phyloP scores from a whole-genome alignment of 495 filamentous ascomycete genomes.

The Hyaloscypha variabilis region DNA sequence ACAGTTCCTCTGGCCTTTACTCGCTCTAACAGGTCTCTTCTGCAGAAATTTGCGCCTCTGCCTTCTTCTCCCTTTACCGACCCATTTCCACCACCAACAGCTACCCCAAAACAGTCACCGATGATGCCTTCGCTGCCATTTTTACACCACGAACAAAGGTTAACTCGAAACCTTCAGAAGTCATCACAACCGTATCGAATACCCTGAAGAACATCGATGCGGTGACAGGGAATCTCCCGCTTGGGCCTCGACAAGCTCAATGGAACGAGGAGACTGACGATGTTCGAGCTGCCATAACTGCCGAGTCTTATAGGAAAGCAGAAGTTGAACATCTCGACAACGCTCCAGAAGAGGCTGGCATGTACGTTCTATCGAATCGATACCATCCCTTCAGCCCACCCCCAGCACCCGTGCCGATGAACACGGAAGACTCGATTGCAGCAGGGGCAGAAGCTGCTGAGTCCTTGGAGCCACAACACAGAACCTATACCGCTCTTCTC shows the following conservation, averaged over 20 bases:
- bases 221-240: conserved; percentile 24
- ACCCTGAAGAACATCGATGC: conserved; percentile 71
- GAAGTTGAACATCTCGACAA: conserved; percentile 56
- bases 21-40: conserved; percentile 25
- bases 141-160: conserved; percentile 64
- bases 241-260: conserved; percentile 29
- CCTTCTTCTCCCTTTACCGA: conserved; percentile 94
- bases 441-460: conserved; percentile 36
- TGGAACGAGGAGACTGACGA: conserved; percentile 46
- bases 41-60: conserved; percentile 81
- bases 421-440: conserved; percentile 42
- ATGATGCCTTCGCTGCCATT: conserved; percentile 77
- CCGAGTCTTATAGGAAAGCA: conserved; percentile 45
- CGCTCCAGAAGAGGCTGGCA: conserved; percentile 31
- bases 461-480: conserved; percentile 46
- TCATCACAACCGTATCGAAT: conserved; percentile 76
- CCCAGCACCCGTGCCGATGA: conserved; percentile 66
- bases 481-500: conserved; percentile 76
- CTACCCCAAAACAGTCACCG: conserved; percentile 70
- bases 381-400: conserved; percentile 81
- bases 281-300: conserved; percentile 48
- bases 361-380: conserved; percentile 50
- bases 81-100: conserved; percentile 86
- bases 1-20: not conserved
- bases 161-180: conserved; percentile 53